Base-by-base conservation (phyloP, 306 rosid species). In the Acacia acuminata region DNA sequence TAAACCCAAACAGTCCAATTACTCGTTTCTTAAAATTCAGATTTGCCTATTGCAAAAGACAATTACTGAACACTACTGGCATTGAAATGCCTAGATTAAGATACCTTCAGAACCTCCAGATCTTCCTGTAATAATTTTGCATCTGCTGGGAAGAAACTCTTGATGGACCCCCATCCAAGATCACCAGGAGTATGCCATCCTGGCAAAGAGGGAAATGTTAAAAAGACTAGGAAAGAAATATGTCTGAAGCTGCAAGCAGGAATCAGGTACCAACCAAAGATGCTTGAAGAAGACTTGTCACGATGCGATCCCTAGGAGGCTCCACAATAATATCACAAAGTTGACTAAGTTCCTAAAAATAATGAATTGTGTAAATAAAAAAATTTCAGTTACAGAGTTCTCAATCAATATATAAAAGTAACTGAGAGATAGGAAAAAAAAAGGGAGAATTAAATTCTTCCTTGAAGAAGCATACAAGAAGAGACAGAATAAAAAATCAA, bases 231-330 rank as follows among this genome's bases (percentile, higher is more conserved):
- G 34, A 68, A 73, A 48, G 72, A 64, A 81, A 25, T 73, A 84
- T 78, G 51, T 68, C 24, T 79, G 51, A 78, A 66, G 73, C 63
- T 22, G 71, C 68, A 15, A 64, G 74, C 38, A 22, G 11, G 42
- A 69, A 20, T 69, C 63, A 76, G 84, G 78, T 79, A 84, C 82
- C 71, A 70, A 94, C 99, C 94, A 96, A 86, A 65, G 99, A 88
- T 60, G 99, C 99, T 79, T 96, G 99, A 90, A 96, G 99, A 78
- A 96, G 97, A 88, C 99, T 94, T 22, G 98, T 96, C 88, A 96
- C 99, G 43, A 96, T 84, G 72, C 89, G 98, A 87, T 96, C 99
- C 88, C 99, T 87, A 64, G 94, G 97, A 73, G 99, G 96, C 85
- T 96, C 99, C 84, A 94, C 97, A 60, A 96, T 92, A 83, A 94